These are phyloP conservation scores for Monosporascus cannonballus DNA, from an alignment of 2,329 filamentous ascomycete species.

Conservation along the genomic window DNA sequence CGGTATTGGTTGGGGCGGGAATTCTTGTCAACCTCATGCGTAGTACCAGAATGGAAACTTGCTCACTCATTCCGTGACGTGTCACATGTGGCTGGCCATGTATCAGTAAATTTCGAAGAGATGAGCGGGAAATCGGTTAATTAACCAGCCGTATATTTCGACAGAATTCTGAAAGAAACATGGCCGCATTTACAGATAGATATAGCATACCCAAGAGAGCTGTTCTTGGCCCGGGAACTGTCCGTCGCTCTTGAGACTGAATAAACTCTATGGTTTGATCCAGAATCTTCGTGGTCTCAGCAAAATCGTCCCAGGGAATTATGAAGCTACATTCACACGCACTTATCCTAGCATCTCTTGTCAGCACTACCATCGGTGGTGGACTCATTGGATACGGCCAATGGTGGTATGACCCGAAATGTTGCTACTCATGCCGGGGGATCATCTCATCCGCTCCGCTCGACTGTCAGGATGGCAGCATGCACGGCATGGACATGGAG, in stretches of 20 bases:
- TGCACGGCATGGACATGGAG: slow-evolving; percentile 1
- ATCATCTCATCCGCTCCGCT: background rate
- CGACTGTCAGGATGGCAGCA: background rate
- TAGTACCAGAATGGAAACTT: background rate
- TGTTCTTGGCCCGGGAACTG: background rate
- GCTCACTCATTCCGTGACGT: background rate
- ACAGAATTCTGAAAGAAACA: background rate
- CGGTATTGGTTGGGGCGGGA: background rate
- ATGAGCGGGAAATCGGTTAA: background rate
- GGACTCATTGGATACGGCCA: slow-evolving; percentile 1
- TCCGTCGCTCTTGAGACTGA: background rate
- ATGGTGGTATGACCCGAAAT: slow-evolving; percentile 2
- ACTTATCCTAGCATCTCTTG: background rate
- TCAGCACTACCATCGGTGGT: background rate
- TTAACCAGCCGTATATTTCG: background rate
- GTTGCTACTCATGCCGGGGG: background rate
- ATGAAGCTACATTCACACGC: background rate
- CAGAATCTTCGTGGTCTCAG: background rate
- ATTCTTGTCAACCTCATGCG: background rate
- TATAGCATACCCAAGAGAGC: background rate
- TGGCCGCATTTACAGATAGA: background rate
- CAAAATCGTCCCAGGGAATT: background rate
- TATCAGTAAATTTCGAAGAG: background rate
- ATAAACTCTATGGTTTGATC: background rate
- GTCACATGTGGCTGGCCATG: background rate